Percentiles rank a stretch among this genome's conserved stretches.
These are phyloP conservation scores for Thermothielavioides terrestris DNA, from an alignment of 495 filamentous ascomycete genomes.

Conservation along the genomic window DNA sequence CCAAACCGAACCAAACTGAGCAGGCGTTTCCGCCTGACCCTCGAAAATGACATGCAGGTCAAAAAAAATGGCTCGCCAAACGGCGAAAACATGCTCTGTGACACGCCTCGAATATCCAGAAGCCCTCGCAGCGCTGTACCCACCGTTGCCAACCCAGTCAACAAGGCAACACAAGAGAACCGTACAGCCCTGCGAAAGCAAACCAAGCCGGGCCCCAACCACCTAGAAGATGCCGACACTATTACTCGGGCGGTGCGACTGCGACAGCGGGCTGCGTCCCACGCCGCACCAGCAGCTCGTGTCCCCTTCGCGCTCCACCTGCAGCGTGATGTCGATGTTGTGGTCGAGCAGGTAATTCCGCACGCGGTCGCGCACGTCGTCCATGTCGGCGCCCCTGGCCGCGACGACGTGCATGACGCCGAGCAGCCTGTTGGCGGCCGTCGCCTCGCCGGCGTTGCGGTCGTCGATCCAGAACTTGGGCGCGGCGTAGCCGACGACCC, in stretches of 20 bases:
- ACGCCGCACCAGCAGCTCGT: conserved; percentile 70
- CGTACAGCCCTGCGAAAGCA: neutral
- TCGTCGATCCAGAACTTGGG: conserved; percentile 94
- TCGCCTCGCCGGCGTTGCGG: conserved; percentile 33
- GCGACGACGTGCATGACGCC: conserved; percentile 81
- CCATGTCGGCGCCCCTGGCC: conserved; percentile 57
- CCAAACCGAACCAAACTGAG: too few relatives aligned
- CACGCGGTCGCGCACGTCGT: conserved; percentile 66
- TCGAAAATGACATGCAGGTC: neutral
- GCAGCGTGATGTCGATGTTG: conserved; percentile 63
- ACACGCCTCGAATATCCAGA: too few relatives aligned
- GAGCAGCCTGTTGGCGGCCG: conserved; percentile 45
- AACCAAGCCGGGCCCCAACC: conserved; percentile 4
- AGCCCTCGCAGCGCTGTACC: too few relatives aligned
- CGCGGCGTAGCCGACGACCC: conserved; percentile 77
- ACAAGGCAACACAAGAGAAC: conserved; percentile 1
- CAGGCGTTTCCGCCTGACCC: too few relatives aligned
- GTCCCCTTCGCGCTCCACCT: conserved; percentile 68
- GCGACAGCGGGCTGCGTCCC: conserved; percentile 26
- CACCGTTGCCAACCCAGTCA: neutral
- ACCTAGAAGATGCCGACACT: conserved; percentile 21
- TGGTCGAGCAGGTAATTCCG: conserved; percentile 49
- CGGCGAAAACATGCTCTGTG: too few relatives aligned
- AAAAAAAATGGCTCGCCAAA: too few relatives aligned
- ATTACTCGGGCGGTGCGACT: conserved; percentile 13